Conservation (phyloP, 106 monocot species). For the Phalaenopsis equestris region DNA sequence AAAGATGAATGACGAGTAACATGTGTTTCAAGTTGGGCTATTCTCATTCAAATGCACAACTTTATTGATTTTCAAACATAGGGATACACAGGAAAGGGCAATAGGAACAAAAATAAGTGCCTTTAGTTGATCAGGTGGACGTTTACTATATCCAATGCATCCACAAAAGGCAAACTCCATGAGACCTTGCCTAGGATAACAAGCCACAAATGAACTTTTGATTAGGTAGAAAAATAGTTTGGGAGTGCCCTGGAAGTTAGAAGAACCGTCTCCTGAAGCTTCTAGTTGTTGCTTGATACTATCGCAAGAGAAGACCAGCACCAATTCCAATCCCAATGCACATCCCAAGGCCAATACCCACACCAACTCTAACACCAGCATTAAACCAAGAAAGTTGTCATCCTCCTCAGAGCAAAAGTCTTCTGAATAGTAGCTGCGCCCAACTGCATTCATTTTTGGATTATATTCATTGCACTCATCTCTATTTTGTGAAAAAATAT, state of each 20-base stretch:
- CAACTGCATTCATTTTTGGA: slow-evolving; percentile 8
- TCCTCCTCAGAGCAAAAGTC: slow-evolving; percentile 19
- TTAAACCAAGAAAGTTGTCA: slow-evolving; percentile 27
- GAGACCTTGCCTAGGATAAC: no score
- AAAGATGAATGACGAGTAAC: background rate
- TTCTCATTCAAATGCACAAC: background rate
- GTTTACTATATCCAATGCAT: background rate
- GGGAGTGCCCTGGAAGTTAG: no score
- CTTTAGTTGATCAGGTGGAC: background rate
- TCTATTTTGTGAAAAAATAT: background rate
- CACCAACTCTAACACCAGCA: no score
- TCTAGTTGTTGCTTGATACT: no score
- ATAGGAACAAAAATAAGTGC: slow-evolving; percentile 1
- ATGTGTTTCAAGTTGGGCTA: background rate
- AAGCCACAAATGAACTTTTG: no score
- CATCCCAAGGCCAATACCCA: no score
- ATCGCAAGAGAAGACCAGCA: no score
- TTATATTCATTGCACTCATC: slow-evolving; percentile 16
- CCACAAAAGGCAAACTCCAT: background rate
- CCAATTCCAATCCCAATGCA: no score
- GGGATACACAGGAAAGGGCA: background rate
- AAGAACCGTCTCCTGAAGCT: no score
- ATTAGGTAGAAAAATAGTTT: no score
- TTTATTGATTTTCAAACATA: background rate
- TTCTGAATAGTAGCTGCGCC: slow-evolving; percentile 13